Evolutionary conservation across 495 filamentous ascomycete genomes (phyloP).

Genomic region (Glarea lozoyensis): DNA sequence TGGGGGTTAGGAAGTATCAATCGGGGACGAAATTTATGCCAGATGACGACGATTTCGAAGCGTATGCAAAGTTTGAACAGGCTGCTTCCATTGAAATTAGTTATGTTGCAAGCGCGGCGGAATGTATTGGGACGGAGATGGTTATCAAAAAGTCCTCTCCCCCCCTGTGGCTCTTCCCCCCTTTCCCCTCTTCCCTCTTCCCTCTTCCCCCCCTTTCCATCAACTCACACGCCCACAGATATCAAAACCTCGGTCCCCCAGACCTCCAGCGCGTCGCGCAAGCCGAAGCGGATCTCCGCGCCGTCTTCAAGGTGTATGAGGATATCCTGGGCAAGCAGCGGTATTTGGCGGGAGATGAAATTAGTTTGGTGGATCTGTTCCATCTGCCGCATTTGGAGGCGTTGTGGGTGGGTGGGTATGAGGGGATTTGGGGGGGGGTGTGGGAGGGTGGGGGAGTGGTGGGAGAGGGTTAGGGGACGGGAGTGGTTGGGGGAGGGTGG

Average conservation of each 20-base stretch:
- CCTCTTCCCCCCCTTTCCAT: too few species aligned
- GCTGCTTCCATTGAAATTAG: conserved; percentile 19
- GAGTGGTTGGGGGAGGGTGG: too few species aligned
- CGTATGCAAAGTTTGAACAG: conserved; percentile 3
- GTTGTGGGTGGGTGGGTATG: too few species aligned
- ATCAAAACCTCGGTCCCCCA: conserved; percentile 7
- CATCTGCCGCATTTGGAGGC: too few species aligned
- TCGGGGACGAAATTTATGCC: conserved; percentile 21
- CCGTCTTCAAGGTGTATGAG: conserved; percentile 17
- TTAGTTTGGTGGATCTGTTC: conserved; percentile 23
- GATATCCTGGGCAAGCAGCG: conserved; percentile 19
- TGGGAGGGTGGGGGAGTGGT: too few species aligned
- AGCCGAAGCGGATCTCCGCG: conserved; percentile 6
- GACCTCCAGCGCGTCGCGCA: conserved; percentile 15
- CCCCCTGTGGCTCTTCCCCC: not conserved
- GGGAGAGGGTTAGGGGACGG: too few species aligned
- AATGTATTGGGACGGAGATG: conserved; percentile 13
- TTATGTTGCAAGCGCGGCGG: conserved; percentile 12
- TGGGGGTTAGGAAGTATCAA: conserved; percentile 12
- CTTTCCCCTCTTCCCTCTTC: too few species aligned
- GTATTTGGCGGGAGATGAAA: conserved; percentile 24
- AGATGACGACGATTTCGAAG: conserved; percentile 11
- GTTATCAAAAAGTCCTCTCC: conserved; percentile 7
- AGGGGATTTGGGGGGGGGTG: too few species aligned
- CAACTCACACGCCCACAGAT: too few species aligned